These are phyloP conservation scores for Tetracentron sinense DNA, from an alignment of 164 flowering plant genomes.

Conservation along the genomic window DNA sequence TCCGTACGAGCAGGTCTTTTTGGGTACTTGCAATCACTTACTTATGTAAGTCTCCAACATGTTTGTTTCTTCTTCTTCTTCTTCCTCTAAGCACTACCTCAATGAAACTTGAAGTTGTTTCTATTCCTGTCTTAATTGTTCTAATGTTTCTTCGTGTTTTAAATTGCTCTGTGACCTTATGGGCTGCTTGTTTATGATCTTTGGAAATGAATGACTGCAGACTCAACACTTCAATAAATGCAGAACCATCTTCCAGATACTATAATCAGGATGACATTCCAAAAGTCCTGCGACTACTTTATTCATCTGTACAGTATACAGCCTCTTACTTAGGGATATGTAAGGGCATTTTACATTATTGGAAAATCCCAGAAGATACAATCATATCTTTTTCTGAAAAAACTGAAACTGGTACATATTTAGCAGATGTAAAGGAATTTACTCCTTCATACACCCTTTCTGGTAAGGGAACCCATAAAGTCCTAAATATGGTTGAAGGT, in stretches of 20 bases:
- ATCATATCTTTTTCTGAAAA: slow-evolving; percentile 17
- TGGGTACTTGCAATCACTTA: slow-evolving; percentile 82
- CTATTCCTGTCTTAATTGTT: no score
- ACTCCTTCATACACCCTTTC: slow-evolving; percentile 12
- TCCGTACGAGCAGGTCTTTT: slow-evolving; percentile 59
- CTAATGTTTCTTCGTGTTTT: background rate
- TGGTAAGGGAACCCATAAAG: slow-evolving; percentile 10
- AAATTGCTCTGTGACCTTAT: background rate
- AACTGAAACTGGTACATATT: slow-evolving; percentile 12
- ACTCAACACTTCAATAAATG: slow-evolving; percentile 39
- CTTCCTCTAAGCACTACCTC: no score
- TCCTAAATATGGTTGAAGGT: slow-evolving; percentile 12
- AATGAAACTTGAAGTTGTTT: no score
- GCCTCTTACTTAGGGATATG: slow-evolving; percentile 52
- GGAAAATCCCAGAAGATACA: slow-evolving; percentile 47
- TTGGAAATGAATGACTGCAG: slow-evolving; percentile 40
- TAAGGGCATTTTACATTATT: slow-evolving; percentile 58
- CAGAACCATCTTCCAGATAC: slow-evolving; percentile 46
- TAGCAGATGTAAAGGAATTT: no score
- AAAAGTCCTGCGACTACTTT: slow-evolving; percentile 48
- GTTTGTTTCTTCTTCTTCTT: no score
- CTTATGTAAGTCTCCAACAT: slow-evolving; percentile 73
- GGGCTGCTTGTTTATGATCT: background rate
- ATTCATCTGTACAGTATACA: slow-evolving; percentile 40
- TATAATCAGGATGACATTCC: slow-evolving; percentile 66